Evolutionary conservation across 148 eudicot genomes (phyloP), one percentile per base, ranked within the genome.

Genomic region (Agrostemma githago): DNA sequence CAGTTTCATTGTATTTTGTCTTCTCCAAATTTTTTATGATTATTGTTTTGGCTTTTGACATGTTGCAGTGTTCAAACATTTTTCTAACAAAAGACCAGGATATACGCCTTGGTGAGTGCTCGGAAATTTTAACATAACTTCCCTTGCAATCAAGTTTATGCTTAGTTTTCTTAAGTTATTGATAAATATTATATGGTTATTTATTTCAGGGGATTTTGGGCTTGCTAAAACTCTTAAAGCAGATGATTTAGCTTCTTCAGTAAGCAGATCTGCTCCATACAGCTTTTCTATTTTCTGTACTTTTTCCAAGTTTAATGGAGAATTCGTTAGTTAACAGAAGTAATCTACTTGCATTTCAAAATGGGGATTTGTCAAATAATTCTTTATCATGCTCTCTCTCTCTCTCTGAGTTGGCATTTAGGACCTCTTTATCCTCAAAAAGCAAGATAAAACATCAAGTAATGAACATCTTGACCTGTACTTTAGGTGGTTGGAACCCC

Each of bases 211-310:
- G 76, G 99, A 95, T 85, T 95, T 95, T 82, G 99, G 99, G 78
- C 97, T 95, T 70, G 99, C 99, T 66, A 95, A 95, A 76, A 95
- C 99, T 58, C 79, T 95, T 82, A 95, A 95, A 82, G 92, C 92
- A 40, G 99, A 95, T 86, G 99, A 95, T 84, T 85, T 95, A 89
- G 89, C 99, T 77, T 95, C 99, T 80, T 95, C 99, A 14, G 99
- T 95, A 83, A 82, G 85, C 62, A 61, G 69, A 26, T 60, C 39
- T 19, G 44, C 62, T 37, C 70, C 42, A 44, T 65, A 3, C 1
- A 34, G 59, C 66, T 57, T 59, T 74, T 62, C 26, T 17, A 20
- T 26, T 16, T 43, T 42, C 9, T 40, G 44, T 42, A 14, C 42
- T 57, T 63, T 38, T 53, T 62, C 39, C 56, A 39, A 16, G 37